Base-by-base conservation (phyloP, 2,329 filamentous ascomycete species). In the Lachnellula occidentalis region DNA sequence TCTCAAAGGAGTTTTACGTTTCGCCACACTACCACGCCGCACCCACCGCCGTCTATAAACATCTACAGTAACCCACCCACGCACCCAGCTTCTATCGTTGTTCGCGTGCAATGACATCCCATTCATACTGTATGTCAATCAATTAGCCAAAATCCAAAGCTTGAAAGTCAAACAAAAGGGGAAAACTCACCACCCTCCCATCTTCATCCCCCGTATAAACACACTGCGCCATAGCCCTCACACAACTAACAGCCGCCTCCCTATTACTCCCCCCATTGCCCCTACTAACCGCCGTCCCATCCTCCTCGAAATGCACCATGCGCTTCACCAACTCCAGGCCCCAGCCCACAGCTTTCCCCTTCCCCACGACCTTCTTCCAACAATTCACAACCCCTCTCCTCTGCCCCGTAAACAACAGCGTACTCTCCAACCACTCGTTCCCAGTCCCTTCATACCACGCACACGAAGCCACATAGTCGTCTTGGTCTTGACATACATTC, bases 201-300 rank as follows among this genome's bases (percentile, higher is more conserved):
- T 91, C 87, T 60, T 97, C 94, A 73, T 97, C 94, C 3, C 92
- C 94, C 0, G 92, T 96, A 71, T 96, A 97, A 9, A 97, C 85
- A 58, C 86, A 80, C 59, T 87, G 85, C 51, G 89, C 83, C 79
- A 92, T 88, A 2, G 92, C 88, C 54, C 88, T 78, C 50, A 99
- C 88, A 67, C 88, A 95, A 37, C 88, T 95, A 57, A 97, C 92
- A 0, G 86, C 85, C 2, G 87, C 85, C 45, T 81, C 79, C 0
- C 76, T 75, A 59, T 82, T 83, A 5, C 57, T 57, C 45, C 57
- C 56, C 12, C 45, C 51, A 8, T 45, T 55, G 1, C 51, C 50
- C 69, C 73, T 48, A 4, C 55, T 54, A 24, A 50, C 45, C 4
- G 59, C 54, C 2, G 55, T 58, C 39, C 53, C 62, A 15, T 55